Percentiles rank a stretch among this genome's conserved stretches.
These are phyloP conservation scores for Phyllosticta paracitricarpa DNA, from an alignment of 2,329 filamentous ascomycete species.

Conservation along the genomic window DNA sequence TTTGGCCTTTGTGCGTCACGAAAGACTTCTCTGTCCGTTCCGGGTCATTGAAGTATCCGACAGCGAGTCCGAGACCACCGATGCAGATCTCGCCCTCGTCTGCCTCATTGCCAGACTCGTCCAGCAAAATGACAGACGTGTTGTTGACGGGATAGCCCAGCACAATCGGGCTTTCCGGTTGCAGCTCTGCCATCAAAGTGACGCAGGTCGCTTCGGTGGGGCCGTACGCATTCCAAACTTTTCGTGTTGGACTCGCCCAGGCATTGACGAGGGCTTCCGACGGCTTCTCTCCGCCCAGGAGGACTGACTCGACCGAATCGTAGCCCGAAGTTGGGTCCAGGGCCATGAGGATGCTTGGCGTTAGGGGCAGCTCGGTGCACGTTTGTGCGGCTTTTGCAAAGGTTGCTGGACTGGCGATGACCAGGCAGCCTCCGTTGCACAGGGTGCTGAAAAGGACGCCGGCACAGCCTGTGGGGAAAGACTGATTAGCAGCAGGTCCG, in stretches of 20 bases:
- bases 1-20: slow-evolving; percentile 18
- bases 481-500: neutral
- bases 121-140: slow-evolving; percentile 27
- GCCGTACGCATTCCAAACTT: slow-evolving; percentile 9
- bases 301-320: neutral
- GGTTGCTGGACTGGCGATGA: neutral
- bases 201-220: slow-evolving; percentile 8
- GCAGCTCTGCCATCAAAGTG: slow-evolving; percentile 6
- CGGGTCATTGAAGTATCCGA: slow-evolving; percentile 21
- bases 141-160: neutral
- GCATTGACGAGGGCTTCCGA: neutral
- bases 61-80: slow-evolving; percentile 43
- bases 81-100: slow-evolving; percentile 45
- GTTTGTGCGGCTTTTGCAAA: neutral
- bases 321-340: slow-evolving; percentile 1
- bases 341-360: slow-evolving; percentile 3
- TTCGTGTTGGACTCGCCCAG: neutral
- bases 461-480: slow-evolving; percentile 22
- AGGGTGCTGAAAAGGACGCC: slow-evolving; percentile 47
- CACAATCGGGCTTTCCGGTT: slow-evolving; percentile 3
- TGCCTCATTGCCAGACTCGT: slow-evolving; percentile 27
- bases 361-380: neutral
- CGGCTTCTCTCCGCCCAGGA: slow-evolving; percentile 2
- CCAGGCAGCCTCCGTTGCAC: slow-evolving; percentile 19
- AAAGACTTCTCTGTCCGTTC: slow-evolving; percentile 19